Conservation (phyloP, 352 stramenopile genomes). For the Blastocystis sp. region DNA sequence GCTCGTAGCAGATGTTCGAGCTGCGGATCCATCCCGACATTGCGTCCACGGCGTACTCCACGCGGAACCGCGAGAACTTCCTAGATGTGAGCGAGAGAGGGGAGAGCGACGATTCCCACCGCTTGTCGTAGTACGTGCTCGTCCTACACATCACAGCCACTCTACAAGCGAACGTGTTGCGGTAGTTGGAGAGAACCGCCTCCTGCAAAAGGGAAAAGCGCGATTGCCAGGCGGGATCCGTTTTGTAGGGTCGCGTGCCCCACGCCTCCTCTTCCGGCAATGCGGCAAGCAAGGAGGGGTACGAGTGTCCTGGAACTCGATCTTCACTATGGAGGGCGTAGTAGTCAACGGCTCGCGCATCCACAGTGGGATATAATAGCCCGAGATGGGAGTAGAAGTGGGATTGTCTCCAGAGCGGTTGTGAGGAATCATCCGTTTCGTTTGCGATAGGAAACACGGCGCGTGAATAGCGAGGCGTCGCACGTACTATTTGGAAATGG, state of each 20-base stretch:
- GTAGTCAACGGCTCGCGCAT: background rate
- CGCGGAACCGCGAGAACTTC: background rate
- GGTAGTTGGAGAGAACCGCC: background rate
- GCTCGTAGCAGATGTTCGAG: constrained; percentile 25
- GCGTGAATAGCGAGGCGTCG: too few species aligned
- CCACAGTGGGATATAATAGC: background rate
- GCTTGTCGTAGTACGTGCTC: background rate
- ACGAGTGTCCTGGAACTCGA: background rate
- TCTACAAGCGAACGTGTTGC: background rate
- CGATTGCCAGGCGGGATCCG: background rate
- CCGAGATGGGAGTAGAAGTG: constrained; percentile 32
- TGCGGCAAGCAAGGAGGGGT: background rate
- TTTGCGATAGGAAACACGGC: too few species aligned
- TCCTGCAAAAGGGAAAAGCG: constrained; percentile 1
- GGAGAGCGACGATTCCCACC: background rate
- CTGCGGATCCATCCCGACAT: constrained; percentile 20
- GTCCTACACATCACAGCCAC: background rate
- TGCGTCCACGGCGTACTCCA: constrained; percentile 9
- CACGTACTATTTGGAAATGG: too few species aligned
- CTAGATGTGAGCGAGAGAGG: background rate
- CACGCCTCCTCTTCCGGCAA: background rate
- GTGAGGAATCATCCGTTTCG: too few species aligned
- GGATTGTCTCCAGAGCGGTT: constrained; percentile 11
- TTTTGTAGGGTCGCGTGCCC: background rate
- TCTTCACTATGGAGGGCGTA: background rate